Percentiles rank a stretch among this genome's conserved stretches.
These are phyloP conservation scores for Nidula microcarpa DNA, from an alignment of 768 basidiomycete genomes.

Conservation along the genomic window DNA sequence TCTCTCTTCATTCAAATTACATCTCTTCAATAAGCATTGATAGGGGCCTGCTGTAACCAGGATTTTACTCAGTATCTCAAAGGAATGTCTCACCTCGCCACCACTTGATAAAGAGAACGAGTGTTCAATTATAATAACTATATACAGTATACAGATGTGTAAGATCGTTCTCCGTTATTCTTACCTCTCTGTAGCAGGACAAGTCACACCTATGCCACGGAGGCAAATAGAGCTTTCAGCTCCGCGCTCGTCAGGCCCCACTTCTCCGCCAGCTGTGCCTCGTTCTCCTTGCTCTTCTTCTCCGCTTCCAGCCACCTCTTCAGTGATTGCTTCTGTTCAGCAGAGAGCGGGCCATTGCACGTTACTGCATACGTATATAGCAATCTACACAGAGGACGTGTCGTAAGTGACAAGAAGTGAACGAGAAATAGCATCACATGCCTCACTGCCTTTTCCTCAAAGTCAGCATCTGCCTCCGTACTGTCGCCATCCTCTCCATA, in stretches of 20 bases:
- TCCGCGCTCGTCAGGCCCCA: constrained; percentile 23
- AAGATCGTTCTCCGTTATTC: no score
- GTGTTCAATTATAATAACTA: no score
- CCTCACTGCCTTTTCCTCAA: constrained; percentile 64
- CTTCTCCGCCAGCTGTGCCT: constrained; percentile 17
- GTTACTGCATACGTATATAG: constrained; percentile 48
- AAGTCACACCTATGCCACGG: background rate
- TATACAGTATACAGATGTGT: no score
- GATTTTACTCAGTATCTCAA: no score
- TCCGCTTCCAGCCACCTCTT: constrained; percentile 22
- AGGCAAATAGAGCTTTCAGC: constrained; percentile 13
- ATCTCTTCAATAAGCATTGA: no score
- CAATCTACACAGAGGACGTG: constrained; percentile 26
- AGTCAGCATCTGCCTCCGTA: constrained; percentile 52
- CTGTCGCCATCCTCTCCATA: constrained; percentile 66
- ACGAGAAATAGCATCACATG: constrained; percentile 17
- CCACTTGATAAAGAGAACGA: no score
- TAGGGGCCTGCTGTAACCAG: no score
- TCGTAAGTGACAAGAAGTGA: background rate
- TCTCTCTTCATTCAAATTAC: no score
- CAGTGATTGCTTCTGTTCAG: constrained; percentile 19
- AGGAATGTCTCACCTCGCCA: no score
- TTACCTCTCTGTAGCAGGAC: no score
- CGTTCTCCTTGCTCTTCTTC: constrained; percentile 11
- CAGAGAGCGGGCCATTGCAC: constrained; percentile 29